A percentile compares a stretch with the other conserved stretches of the same genome.
phyloP scores from a whole-genome alignment of 2,329 filamentous ascomycete species.

The Cladosporium halotolerans region DNA sequence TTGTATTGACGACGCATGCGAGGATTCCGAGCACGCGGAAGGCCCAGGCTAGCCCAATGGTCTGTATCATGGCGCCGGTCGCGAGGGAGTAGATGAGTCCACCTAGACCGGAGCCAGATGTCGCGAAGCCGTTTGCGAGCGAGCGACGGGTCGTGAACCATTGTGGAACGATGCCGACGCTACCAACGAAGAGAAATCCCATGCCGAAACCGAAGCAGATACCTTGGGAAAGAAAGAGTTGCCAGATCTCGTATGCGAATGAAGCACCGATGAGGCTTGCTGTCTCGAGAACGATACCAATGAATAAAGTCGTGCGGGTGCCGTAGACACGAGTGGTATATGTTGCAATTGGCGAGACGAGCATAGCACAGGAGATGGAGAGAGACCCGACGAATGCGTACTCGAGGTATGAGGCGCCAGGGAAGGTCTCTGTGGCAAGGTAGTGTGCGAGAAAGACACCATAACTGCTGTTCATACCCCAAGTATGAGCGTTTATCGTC shows the following conservation, averaged over 20 bases:
- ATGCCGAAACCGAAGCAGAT: constrained; percentile 72
- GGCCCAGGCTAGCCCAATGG: constrained; percentile 59
- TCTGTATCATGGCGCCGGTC: constrained; percentile 61
- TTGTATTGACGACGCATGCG: constrained; percentile 57
- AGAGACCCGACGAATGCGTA: constrained; percentile 75
- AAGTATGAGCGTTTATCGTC: constrained; percentile 43
- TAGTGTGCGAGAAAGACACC: constrained; percentile 75
- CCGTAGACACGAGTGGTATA: constrained; percentile 54
- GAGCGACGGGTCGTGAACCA: constrained; percentile 66
- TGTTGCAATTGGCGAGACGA: constrained; percentile 64
- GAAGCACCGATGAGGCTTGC: constrained; percentile 62
- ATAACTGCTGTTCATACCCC: constrained; percentile 45
- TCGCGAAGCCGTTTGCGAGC: constrained; percentile 62
- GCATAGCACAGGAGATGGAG: constrained; percentile 58
- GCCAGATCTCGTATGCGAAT: constrained; percentile 64
- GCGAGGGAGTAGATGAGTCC: constrained; percentile 64
- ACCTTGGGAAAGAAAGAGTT: constrained; percentile 69
- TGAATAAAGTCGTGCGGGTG: constrained; percentile 57
- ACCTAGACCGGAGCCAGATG: constrained; percentile 68
- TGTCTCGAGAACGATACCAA: constrained; percentile 60
- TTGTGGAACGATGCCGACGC: constrained; percentile 62
- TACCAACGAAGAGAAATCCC: constrained; percentile 68
- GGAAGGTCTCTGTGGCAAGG: constrained; percentile 57
- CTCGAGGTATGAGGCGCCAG: constrained; percentile 56
- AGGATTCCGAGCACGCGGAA: constrained; percentile 61